Base-by-base conservation (phyloP, 1,284 basidiomycete genomes). In the Leccinum olivaceoglutinosum region DNA sequence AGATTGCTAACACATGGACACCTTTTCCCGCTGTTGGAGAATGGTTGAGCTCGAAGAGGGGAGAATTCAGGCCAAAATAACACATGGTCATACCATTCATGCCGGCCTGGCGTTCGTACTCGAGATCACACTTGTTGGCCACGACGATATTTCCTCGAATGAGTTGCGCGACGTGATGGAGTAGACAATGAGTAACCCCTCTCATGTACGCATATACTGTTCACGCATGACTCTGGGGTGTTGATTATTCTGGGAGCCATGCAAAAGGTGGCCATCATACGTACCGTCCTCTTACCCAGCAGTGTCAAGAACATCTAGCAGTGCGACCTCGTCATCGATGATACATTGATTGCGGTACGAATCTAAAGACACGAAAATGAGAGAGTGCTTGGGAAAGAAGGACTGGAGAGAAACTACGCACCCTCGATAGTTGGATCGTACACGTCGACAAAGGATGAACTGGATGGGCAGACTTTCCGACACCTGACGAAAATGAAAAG, bases 71-170 rank as follows among this genome's bases (percentile, higher is more conserved):
- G 9, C 6, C 12, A 11, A 49, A 53, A 51, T 58, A 62, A 53
- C 21, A 49, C 51, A 60, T 61, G n/a, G 1, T 76, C 87, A 69
- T 68, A 94, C 95, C 94, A 74, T 96, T 94, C 82, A 92, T 93
- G 74, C 94, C 93, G 16, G 99, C 97, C 78, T 98, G 96, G 65
- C 97, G 85, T 78, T 99, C 97, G 74, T 93, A 97, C 75, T 99
- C 97, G 73, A 99, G 80, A 78, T 99, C 97, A 75, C 94, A 97
- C 81, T 99, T 99, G 84, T 99, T 99, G 44, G 95, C 97, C 8
- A 98, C 94, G 60, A 99, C 91, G 66, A 99, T 93, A 98, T 96
- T 83, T 95, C 94, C 78, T 98, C 96, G 74, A 98, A 99, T 54
- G 95, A 98, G 79, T 94, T 95, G 69, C 96, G 89, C 56, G 95